Evolutionary conservation across 1,139 yeast genomes (phyloP).

Genomic region (Zygosaccharomyces pseudobailii): DNA sequence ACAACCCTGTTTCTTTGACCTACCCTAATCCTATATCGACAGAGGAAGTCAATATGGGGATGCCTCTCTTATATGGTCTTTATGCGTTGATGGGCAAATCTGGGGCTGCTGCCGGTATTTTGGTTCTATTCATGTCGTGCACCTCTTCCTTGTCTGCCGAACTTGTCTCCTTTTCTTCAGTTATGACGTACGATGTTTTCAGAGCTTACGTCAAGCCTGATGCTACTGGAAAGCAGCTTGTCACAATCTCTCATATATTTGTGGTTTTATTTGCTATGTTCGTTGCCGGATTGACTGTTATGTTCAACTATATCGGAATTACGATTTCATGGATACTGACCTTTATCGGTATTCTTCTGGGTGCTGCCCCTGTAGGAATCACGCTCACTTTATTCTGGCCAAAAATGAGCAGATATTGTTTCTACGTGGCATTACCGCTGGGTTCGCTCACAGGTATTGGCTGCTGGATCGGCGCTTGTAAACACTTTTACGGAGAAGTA

Average conservation of each 20-base stretch:
- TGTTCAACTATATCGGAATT: constrained; percentile 51
- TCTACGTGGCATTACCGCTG: constrained; percentile 36
- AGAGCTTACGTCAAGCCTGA: constrained; percentile 48
- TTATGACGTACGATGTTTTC: constrained; percentile 50
- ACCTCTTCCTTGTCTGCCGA: constrained; percentile 56
- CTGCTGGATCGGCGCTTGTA: constrained; percentile 39
- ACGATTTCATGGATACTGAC: constrained; percentile 34
- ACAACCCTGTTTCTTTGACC: constrained; percentile 48
- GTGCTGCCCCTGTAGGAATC: constrained; percentile 36
- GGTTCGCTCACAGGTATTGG: constrained; percentile 38
- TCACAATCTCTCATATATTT: constrained; percentile 43
- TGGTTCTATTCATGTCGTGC: constrained; percentile 51
- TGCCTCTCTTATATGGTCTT: constrained; percentile 52
- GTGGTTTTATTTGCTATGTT: constrained; percentile 45
- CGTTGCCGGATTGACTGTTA: constrained; percentile 53
- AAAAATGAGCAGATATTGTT: constrained; percentile 33
- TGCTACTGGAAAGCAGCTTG: constrained; percentile 47
- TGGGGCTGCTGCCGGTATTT: constrained; percentile 50
- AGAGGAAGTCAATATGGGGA: constrained; percentile 46
- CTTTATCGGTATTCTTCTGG: constrained; percentile 36
- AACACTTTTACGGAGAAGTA: constrained; percentile 33
- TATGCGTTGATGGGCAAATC: constrained; percentile 50
- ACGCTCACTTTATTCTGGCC: constrained; percentile 36
- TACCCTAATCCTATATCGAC: constrained; percentile 44
- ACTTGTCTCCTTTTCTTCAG: constrained; percentile 53